Conservation (phyloP, 1,284 basidiomycete species). For the Microbotryum silenes-acaulis region DNA sequence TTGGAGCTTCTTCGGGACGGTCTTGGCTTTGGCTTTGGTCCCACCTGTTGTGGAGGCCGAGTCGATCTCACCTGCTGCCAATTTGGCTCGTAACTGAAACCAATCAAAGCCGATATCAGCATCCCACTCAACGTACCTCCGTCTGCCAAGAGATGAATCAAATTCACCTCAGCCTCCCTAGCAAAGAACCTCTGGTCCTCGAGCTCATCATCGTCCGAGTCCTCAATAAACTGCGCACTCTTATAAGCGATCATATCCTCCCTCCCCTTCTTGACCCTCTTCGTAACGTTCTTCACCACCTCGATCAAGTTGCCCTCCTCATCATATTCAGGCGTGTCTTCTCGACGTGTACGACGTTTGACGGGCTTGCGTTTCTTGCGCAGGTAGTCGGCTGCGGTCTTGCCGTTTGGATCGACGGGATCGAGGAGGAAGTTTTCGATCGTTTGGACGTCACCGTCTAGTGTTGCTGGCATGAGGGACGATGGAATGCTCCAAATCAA, state of each 20-base stretch:
- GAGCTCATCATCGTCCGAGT: constrained; percentile 54
- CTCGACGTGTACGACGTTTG: constrained; percentile 41
- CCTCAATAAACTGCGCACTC: constrained; percentile 75
- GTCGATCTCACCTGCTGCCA: constrained; percentile 11
- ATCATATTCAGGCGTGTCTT: constrained; percentile 46
- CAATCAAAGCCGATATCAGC: no score
- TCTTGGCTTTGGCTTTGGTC: constrained; percentile 3
- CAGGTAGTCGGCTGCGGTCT: constrained; percentile 59
- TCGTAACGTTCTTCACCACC: constrained; percentile 46
- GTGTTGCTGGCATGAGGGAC: constrained; percentile 54
- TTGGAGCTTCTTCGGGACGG: constrained; percentile 1
- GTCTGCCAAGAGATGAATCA: constrained; percentile 16
- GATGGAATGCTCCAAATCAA: constrained; percentile 62
- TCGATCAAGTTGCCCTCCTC: constrained; percentile 6
- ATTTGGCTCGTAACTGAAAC: constrained; percentile 18
- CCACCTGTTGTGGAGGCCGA: constrained; percentile 5
- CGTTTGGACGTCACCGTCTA: constrained; percentile 57
- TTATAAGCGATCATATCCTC: constrained; percentile 69
- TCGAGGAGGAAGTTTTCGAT: constrained; percentile 66
- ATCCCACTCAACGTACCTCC: no score
- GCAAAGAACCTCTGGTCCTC: constrained; percentile 57
- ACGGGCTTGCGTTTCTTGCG: constrained; percentile 51
- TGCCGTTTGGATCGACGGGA: constrained; percentile 63
- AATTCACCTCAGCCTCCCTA: constrained; percentile 55
- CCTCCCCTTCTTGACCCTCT: constrained; percentile 27